These are phyloP conservation scores for Lasiodiplodia citricola DNA, from an alignment of 2,329 filamentous ascomycete species.

Conservation along the genomic window DNA sequence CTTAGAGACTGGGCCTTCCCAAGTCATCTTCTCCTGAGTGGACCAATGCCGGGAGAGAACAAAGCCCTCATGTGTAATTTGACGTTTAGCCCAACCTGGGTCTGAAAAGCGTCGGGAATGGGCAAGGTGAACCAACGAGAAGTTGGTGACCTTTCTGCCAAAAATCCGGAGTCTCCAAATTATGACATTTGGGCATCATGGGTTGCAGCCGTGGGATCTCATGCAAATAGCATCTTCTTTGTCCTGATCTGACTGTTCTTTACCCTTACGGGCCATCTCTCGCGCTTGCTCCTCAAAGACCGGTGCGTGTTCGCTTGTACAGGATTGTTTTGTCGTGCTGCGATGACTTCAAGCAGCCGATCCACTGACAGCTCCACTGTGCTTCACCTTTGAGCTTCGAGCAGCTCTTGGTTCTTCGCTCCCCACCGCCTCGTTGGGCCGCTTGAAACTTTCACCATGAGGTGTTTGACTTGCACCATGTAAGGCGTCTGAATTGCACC, in stretches of 20 bases:
- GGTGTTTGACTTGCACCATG: no score
- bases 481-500: not conserved
- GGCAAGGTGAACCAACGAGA: no score
- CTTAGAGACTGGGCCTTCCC: not conserved
- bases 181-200: no score
- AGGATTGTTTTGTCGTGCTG: not conserved
- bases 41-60: conserved; percentile 4
- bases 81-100: not conserved
- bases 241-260: not conserved
- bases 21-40: not conserved
- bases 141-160: no score
- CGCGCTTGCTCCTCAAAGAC: not conserved
- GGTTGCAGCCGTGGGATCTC: not conserved
- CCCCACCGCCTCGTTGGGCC: not conserved
- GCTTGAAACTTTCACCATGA: not conserved
- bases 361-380: not conserved
- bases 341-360: not conserved
- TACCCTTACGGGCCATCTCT: not conserved
- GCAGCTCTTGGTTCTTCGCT: not conserved
- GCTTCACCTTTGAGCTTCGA: not conserved
- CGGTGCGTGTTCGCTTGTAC: conserved; percentile 4
- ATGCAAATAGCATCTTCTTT: not conserved
- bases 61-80: not conserved
- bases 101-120: no score
- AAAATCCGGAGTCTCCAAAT: no score